phyloP scores from a whole-genome alignment of 1,284 basidiomycete species.

The Trichosporon faecale region DNA sequence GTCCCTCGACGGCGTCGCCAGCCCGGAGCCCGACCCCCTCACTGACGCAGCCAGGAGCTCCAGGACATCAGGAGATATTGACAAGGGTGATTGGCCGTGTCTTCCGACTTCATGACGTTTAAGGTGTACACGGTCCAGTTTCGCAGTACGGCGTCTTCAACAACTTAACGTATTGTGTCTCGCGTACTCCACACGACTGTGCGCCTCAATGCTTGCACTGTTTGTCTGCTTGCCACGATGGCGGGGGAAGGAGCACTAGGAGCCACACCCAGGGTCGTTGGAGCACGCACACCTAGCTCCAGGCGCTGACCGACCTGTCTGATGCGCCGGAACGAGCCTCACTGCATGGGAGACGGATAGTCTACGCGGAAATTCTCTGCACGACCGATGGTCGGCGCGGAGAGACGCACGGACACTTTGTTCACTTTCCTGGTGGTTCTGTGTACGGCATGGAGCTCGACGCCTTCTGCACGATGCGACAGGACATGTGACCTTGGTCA shows the following conservation, averaged over 20 bases:
- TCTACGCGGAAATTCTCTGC: background rate
- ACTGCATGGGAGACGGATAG: background rate
- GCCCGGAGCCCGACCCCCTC: background rate
- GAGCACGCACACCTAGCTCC: background rate
- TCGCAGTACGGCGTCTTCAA: background rate
- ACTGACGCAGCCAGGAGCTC: background rate
- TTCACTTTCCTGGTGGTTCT: background rate
- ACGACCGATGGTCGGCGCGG: background rate
- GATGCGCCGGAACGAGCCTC: background rate
- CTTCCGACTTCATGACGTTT: background rate
- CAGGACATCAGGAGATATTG: background rate
- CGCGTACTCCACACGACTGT: background rate
- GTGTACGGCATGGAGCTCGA: constrained; percentile 3
- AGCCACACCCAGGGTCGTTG: background rate
- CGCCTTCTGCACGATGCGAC: background rate
- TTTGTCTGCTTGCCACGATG: background rate
- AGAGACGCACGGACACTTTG: constrained; percentile 5
- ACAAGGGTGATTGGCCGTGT: background rate
- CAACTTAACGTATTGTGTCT: background rate
- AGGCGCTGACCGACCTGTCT: background rate
- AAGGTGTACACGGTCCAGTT: background rate
- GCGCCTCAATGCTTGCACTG: too few species aligned
- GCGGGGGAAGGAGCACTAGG: background rate
- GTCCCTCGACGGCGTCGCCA: background rate
- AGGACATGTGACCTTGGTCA: background rate